phyloP scores from a whole-genome alignment of 345 rosid genomes.

The Durio zibethinus region DNA sequence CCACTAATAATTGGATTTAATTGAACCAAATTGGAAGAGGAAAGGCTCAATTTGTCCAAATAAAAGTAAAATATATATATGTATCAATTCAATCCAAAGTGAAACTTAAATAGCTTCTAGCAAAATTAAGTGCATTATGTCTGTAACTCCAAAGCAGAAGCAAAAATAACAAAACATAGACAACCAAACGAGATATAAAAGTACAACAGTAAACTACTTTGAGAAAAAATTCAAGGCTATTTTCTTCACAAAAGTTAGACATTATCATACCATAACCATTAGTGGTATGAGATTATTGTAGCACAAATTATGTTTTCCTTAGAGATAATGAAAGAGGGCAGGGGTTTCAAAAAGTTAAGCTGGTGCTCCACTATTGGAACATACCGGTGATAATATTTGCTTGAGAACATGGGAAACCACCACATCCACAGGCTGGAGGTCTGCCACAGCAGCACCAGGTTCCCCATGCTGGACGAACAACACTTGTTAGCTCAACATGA shows the following conservation, averaged over 20 bases:
- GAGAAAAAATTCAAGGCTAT: conserved; percentile 1
- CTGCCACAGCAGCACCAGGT: conserved; percentile 89
- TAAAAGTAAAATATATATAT: neutral
- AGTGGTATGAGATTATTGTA: neutral
- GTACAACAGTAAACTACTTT: neutral
- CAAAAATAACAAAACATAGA: neutral
- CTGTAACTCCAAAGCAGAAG: neutral
- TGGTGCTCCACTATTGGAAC: conserved; percentile 21
- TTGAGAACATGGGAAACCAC: conserved; percentile 85
- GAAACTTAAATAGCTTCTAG: neutral
- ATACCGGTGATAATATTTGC: conserved; percentile 76
- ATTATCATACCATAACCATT: neutral
- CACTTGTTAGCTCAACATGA: neutral
- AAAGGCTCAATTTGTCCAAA: neutral
- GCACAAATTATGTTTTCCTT: neutral
- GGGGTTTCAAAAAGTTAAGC: neutral
- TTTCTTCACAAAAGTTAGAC: neutral
- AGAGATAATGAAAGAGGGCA: neutral
- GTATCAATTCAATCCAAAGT: neutral
- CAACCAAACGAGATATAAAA: neutral
- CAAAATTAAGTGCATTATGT: neutral
- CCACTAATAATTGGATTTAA: neutral
- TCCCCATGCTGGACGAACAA: conserved; percentile 74
- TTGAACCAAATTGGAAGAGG: neutral
- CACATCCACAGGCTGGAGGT: conserved; percentile 78